Evolutionary conservation across 495 filamentous ascomycete species (phyloP).

Genomic region (Xylaria castorea): DNA sequence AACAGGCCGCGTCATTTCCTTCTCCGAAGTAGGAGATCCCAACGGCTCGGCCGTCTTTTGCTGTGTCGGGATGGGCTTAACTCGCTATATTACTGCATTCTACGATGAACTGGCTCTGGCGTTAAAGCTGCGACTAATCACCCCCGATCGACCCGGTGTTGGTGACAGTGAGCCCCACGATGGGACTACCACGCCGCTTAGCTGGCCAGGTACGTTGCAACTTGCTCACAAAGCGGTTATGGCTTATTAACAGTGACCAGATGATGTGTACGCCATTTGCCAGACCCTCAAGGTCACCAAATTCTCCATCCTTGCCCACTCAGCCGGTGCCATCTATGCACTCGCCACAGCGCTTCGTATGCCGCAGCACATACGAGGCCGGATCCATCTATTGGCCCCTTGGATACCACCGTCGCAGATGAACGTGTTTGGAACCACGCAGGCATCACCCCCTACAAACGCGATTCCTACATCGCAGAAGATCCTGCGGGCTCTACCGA

Average conservation of each 20-base stretch:
- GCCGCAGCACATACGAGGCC: constrained; percentile 93
- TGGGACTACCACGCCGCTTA: constrained; percentile 81
- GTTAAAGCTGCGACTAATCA: constrained; percentile 88
- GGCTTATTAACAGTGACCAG: constrained; percentile 49
- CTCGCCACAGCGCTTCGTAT: constrained; percentile 94
- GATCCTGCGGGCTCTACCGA: constrained; percentile 88
- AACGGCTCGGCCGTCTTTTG: constrained; percentile 92
- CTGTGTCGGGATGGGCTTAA: constrained; percentile 98
- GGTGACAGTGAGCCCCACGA: constrained; percentile 91
- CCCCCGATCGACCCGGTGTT: constrained; percentile 91
- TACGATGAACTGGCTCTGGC: constrained; percentile 95
- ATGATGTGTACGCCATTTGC: constrained; percentile 96
- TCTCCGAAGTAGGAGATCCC: constrained; percentile 95
- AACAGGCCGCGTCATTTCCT: constrained; percentile 87
- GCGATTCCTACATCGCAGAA: constrained; percentile 90
- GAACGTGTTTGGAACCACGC: constrained; percentile 76
- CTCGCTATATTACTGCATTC: constrained; percentile 93
- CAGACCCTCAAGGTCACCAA: constrained; percentile 91
- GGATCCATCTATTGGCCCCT: constrained; percentile 92
- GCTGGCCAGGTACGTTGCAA: constrained; percentile 78
- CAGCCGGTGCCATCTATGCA: constrained; percentile 95
- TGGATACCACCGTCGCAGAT: constrained; percentile 99
- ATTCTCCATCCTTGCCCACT: constrained; percentile 97
- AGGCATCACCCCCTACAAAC: constrained; percentile 75
- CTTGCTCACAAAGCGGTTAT: too few species aligned